phyloP scores from a whole-genome alignment of 441 rosid species.

The Populus hybrid region DNA sequence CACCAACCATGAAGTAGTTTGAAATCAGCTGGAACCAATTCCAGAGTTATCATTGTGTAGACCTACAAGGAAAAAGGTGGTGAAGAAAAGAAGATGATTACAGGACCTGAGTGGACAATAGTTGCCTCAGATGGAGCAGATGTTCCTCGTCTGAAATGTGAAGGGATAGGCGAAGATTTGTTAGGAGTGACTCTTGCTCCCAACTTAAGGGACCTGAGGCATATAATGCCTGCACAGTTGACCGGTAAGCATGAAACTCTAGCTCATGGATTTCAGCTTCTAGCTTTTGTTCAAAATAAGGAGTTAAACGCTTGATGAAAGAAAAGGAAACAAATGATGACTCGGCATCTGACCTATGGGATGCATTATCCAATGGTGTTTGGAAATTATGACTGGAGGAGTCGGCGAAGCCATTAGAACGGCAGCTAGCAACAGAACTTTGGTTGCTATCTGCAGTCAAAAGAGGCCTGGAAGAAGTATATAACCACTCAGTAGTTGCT shows the following conservation, averaged over 20 bases:
- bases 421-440: constrained; percentile 73
- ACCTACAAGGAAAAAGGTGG: neutral
- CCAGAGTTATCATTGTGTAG: neutral
- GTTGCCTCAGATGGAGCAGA: constrained; percentile 57
- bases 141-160: constrained; percentile 75
- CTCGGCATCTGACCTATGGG: constrained; percentile 51
- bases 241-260: constrained; percentile 57
- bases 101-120: constrained; percentile 37
- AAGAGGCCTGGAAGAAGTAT: constrained; percentile 19
- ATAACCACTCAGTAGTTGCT: constrained; percentile 3
- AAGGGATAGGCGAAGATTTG: constrained; percentile 57
- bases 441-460: constrained; percentile 22
- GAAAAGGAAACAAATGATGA: constrained; percentile 33
- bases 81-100: neutral
- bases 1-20: neutral
- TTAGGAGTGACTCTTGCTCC: constrained; percentile 69
- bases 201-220: constrained; percentile 76
- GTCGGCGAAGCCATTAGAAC: constrained; percentile 33
- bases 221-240: constrained; percentile 49
- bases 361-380: constrained; percentile 18
- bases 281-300: constrained; percentile 30
- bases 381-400: constrained; percentile 4
- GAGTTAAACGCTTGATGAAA: constrained; percentile 18
- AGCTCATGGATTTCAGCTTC: constrained; percentile 47
- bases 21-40: constrained; percentile 6